phyloP scores from a whole-genome alignment of 2,329 filamentous ascomycete genomes.

The Aspergillus pseudoglaucus region DNA sequence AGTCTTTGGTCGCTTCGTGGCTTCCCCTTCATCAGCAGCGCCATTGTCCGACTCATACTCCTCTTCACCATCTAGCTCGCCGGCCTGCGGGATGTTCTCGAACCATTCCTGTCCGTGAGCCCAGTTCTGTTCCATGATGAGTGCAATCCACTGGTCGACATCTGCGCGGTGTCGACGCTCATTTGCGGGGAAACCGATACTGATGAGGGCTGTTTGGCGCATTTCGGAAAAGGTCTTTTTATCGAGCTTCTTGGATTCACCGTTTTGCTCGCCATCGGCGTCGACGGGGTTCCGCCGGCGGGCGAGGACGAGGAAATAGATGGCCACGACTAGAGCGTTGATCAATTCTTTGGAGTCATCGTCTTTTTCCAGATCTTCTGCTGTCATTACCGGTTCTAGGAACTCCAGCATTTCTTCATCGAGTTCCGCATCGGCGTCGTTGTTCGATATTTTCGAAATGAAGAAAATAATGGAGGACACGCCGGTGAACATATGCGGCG shows the following conservation, averaged over 20 bases:
- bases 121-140: constrained; percentile 46
- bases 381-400: constrained; percentile 31
- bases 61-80: constrained; percentile 26
- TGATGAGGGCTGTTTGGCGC: constrained; percentile 32
- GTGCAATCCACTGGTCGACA: constrained; percentile 56
- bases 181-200: constrained; percentile 35
- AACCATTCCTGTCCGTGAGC: constrained; percentile 63
- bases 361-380: constrained; percentile 42
- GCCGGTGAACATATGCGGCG: constrained; percentile 68
- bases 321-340: constrained; percentile 33
- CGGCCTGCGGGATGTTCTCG: constrained; percentile 44
- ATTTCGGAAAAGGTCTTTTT: constrained; percentile 37
- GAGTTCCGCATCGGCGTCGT: constrained; percentile 46
- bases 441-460: constrained; percentile 34
- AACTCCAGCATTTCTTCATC: constrained; percentile 30
- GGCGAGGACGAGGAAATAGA: constrained; percentile 42
- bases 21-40: constrained; percentile 23
- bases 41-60: constrained; percentile 28
- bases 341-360: constrained; percentile 37
- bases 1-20: constrained; percentile 20
- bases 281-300: constrained; percentile 41
- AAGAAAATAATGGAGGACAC: constrained; percentile 54
- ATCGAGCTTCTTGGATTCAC: constrained; percentile 28
- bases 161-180: constrained; percentile 41
- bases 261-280: constrained; percentile 5